Evolutionary conservation across 129 eudicot genomes (phyloP).

Genomic region (Arctium lappa): DNA sequence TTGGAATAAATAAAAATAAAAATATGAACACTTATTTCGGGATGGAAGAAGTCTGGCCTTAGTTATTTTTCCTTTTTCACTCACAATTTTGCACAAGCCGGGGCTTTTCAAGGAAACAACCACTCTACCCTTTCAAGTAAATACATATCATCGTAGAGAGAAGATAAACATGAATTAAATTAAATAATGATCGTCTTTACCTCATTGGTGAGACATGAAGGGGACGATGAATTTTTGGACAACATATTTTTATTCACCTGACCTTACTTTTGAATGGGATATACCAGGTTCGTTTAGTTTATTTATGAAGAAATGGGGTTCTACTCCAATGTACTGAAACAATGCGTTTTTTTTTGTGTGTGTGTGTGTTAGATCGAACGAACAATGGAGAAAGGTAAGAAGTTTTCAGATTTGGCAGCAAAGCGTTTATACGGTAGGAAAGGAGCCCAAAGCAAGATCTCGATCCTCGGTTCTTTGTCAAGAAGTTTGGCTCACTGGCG

Average conservation of each 20-base stretch:
- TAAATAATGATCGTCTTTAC: no score
- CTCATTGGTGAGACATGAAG: no score
- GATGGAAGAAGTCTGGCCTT: no score
- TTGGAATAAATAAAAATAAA: neutral
- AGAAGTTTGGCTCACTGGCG: constrained; percentile 74
- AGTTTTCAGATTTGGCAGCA: constrained; percentile 86
- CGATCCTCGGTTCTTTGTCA: constrained; percentile 57
- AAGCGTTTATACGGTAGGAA: constrained; percentile 65
- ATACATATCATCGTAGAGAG: no score
- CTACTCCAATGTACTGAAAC: neutral
- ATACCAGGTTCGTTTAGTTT: neutral
- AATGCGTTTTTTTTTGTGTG: neutral
- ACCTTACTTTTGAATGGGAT: neutral
- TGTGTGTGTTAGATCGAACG: constrained; percentile 65
- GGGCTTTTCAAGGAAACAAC: no score
- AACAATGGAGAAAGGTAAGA: constrained; percentile 72
- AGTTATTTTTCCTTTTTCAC: no score
- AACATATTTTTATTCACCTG: no score
- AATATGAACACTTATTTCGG: neutral
- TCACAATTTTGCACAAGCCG: no score
- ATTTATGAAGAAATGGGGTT: no score
- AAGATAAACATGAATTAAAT: no score
- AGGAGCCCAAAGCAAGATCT: constrained; percentile 51
- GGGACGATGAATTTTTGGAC: no score
- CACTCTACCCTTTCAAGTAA: no score